These are phyloP conservation scores for Nicotiana sylvestris DNA, from an alignment of 257 asterid genomes.

Conservation along the genomic window DNA sequence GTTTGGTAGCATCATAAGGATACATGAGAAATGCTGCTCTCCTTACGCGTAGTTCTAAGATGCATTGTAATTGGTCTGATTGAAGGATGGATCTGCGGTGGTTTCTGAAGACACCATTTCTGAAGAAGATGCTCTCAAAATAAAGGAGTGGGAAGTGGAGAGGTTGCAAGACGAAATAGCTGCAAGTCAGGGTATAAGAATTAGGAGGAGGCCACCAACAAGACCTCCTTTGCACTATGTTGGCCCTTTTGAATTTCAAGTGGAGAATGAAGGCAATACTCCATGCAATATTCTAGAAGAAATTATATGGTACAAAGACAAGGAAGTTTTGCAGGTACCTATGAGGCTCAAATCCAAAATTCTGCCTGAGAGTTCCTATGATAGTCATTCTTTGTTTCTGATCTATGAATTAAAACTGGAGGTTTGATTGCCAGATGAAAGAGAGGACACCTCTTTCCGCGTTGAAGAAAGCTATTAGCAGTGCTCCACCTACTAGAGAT, in stretches of 20 bases:
- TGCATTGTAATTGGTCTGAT: conserved; percentile 25
- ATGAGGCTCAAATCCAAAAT: conserved; percentile 16
- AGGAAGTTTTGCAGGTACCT: conserved; percentile 65
- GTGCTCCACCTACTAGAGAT: conserved; percentile 63
- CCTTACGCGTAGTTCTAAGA: background rate
- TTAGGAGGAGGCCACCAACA: conserved; percentile 68
- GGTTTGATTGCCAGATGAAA: conserved; percentile 50
- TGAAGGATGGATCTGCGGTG: conserved; percentile 43
- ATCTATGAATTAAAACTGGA: background rate
- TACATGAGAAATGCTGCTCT: background rate
- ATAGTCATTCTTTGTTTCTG: background rate
- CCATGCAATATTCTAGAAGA: conserved; percentile 80
- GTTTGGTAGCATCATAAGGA: background rate
- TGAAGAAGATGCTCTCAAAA: conserved; percentile 51
- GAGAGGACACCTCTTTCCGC: conserved; percentile 47
- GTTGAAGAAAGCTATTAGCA: conserved; percentile 40
- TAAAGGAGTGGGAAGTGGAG: conserved; percentile 67
- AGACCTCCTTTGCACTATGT: conserved; percentile 83
- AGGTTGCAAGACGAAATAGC: conserved; percentile 63
- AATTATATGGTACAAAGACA: conserved; percentile 75
- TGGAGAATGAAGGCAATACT: conserved; percentile 78
- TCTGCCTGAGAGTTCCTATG: background rate
- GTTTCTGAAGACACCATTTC: conserved; percentile 27
- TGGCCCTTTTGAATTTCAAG: conserved; percentile 83
- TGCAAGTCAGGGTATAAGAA: conserved; percentile 74